Evolutionary conservation across 192 early-diverging fungal species (phyloP).

Genomic region (Cetraspora pellucida): DNA sequence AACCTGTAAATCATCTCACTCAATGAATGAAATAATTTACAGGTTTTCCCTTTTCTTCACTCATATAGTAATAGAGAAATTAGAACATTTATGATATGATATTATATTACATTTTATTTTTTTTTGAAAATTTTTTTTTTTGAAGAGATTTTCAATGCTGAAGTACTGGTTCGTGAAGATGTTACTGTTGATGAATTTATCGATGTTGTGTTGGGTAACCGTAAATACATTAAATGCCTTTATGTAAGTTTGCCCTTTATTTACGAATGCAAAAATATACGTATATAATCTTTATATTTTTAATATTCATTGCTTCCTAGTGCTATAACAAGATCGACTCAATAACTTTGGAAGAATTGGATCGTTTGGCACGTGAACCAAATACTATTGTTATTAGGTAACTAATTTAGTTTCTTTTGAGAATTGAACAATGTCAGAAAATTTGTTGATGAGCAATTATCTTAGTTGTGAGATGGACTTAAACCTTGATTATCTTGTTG

Average conservation of each 20-base stretch:
- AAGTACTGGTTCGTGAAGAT: slow-evolving; percentile 96
- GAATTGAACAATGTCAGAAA: neutral
- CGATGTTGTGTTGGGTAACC: slow-evolving; percentile 97
- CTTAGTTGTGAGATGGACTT: slow-evolving; percentile 84
- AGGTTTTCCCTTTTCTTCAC: no score
- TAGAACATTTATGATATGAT: neutral
- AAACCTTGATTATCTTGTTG: slow-evolving; percentile 89
- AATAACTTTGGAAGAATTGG: slow-evolving; percentile 94
- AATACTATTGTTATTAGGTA: slow-evolving; percentile 83
- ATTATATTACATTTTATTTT: neutral
- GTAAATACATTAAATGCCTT: slow-evolving; percentile 93
- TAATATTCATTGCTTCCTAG: slow-evolving; percentile 34
- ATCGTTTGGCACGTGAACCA: slow-evolving; percentile 85
- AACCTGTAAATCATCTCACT: no score
- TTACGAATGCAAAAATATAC: no score
- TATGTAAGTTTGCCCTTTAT: slow-evolving; percentile 61
- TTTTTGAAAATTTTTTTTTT: slow-evolving; percentile 8
- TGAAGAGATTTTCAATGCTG: slow-evolving; percentile 91
- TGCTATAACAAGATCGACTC: slow-evolving; percentile 97
- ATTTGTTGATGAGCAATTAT: neutral
- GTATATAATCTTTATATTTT: neutral
- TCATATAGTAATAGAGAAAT: no score
- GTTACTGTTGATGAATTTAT: slow-evolving; percentile 96
- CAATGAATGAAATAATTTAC: no score
- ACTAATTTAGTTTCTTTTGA: neutral